Conservation (phyloP, 1,284 basidiomycete species). For the Trametes versicolor region DNA sequence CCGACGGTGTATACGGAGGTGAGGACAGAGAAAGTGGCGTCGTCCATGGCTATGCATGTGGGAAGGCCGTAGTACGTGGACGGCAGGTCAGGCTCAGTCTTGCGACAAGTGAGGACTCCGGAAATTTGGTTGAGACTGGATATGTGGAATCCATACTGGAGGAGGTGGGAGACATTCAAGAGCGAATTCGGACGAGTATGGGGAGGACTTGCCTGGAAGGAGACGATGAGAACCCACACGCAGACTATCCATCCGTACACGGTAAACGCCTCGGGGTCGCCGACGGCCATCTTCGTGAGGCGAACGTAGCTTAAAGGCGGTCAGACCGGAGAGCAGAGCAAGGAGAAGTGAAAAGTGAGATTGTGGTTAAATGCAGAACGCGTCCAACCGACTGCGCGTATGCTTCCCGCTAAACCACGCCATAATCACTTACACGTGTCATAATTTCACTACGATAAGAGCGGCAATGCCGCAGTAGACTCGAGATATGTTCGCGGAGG, state of each 20-base stretch:
- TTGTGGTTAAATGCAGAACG: background rate
- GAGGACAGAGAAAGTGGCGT: conserved; percentile 79
- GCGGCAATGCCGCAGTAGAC: too few species aligned
- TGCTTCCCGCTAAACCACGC: too few species aligned
- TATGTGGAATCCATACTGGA: conserved; percentile 83
- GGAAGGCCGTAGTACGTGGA: conserved; percentile 51
- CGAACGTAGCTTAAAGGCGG: too few species aligned
- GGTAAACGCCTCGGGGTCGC: conserved; percentile 55
- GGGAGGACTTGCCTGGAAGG: conserved; percentile 65
- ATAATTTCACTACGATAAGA: too few species aligned
- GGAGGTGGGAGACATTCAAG: background rate
- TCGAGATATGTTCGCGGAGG: too few species aligned
- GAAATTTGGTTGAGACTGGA: conserved; percentile 91
- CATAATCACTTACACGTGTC: too few species aligned
- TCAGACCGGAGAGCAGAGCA: background rate
- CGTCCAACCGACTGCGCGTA: too few species aligned
- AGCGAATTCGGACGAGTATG: background rate
- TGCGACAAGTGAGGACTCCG: conserved; percentile 75
- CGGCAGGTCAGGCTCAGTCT: conserved; percentile 27
- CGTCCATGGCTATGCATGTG: conserved; percentile 82
- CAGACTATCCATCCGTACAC: conserved; percentile 68
- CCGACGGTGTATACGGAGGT: conserved; percentile 92
- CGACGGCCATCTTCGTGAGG: conserved; percentile 26
- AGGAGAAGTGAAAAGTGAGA: background rate
- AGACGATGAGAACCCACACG: conserved; percentile 68